Conservation (phyloP, 106 monocot species). For the Gastrodia elata region DNA sequence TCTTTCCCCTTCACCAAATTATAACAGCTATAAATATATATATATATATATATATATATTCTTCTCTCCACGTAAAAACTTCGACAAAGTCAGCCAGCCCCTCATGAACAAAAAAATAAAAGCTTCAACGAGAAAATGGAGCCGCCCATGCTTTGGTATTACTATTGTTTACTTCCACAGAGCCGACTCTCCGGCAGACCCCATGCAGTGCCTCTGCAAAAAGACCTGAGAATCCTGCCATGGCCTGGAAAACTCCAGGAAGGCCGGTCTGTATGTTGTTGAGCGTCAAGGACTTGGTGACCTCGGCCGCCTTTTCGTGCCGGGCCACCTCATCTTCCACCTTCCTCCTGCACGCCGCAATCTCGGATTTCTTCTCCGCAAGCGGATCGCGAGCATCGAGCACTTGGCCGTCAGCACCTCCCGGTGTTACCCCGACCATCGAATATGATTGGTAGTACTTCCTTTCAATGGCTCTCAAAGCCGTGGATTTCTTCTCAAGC, state of each 20-base stretch:
- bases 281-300: conserved; percentile 63
- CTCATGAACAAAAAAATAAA: too few species aligned
- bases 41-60: conserved; percentile 8
- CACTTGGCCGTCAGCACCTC: conserved; percentile 29
- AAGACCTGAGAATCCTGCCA: conserved; percentile 69
- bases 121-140: not conserved
- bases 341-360: conserved; percentile 46
- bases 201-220: conserved; percentile 49
- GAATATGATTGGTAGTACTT: conserved; percentile 92
- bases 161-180: conserved; percentile 19
- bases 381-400: conserved; percentile 63
- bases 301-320: conserved; percentile 50
- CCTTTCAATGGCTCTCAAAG: conserved; percentile 67
- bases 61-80: not conserved
- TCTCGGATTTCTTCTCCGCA: conserved; percentile 54
- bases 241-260: conserved; percentile 85
- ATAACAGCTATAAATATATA: too few species aligned
- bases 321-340: conserved; percentile 70
- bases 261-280: conserved; percentile 81
- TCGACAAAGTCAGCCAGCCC: too few species aligned
- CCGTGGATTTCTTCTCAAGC: conserved; percentile 70
- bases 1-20: not conserved
- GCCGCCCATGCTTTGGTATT: not conserved
- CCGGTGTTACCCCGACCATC: conserved; percentile 46
- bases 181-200: conserved; percentile 48